Evolutionary conservation across 441 rosid genomes (phyloP).

Genomic region (Pelargonium exstipulatum): DNA sequence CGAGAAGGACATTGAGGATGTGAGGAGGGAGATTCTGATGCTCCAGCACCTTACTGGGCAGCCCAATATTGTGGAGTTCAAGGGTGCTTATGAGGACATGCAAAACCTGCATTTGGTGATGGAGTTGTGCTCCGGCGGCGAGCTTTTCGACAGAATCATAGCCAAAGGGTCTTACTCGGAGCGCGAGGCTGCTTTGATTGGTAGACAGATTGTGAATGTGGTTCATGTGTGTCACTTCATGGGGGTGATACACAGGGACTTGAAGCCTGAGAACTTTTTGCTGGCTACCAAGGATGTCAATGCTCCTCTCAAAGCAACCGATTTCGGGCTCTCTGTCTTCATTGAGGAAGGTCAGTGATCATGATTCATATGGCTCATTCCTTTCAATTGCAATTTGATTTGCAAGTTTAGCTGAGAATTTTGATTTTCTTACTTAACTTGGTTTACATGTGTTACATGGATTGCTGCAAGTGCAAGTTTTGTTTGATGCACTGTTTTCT

Average conservation of each 20-base stretch:
- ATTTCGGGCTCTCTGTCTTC: slow-evolving; percentile 61
- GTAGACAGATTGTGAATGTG: slow-evolving; percentile 53
- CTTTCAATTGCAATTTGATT: too few relatives aligned
- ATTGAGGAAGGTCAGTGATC: slow-evolving; percentile 47
- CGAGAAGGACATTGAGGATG: neutral
- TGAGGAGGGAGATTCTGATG: neutral
- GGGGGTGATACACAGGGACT: too few relatives aligned
- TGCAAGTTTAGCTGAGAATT: too few relatives aligned
- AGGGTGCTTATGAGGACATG: neutral
- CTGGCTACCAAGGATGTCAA: slow-evolving; percentile 33
- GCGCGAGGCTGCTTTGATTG: slow-evolving; percentile 44
- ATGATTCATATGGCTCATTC: too few relatives aligned
- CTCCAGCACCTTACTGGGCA: neutral
- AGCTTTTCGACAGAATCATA: slow-evolving; percentile 57
- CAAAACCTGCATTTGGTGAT: slow-evolving; percentile 2
- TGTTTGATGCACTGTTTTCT: neutral
- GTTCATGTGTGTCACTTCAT: slow-evolving; percentile 41
- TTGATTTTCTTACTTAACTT: neutral
- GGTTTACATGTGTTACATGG: slow-evolving; percentile 2
- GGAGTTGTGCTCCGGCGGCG: slow-evolving; percentile 44
- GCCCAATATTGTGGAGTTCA: too few relatives aligned
- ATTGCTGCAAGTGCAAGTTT: neutral
- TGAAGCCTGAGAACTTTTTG: slow-evolving; percentile 57
- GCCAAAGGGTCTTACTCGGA: slow-evolving; percentile 47
- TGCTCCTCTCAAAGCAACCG: slow-evolving; percentile 47